Conservation (phyloP, 1,284 basidiomycete genomes). For the Apiotrichum domesticum region DNA sequence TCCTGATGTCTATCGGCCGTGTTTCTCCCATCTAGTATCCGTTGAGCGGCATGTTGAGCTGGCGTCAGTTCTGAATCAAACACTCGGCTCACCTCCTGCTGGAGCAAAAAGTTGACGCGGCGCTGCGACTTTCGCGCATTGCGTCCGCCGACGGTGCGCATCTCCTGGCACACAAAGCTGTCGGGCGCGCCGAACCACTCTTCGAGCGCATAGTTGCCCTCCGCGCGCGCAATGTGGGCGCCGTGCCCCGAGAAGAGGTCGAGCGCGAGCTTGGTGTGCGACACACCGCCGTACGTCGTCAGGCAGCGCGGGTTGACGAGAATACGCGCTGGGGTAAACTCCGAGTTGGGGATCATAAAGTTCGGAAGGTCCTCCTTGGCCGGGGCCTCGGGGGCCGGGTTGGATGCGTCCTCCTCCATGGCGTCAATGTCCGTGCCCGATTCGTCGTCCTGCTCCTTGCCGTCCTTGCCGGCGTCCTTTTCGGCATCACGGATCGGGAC, state of each 20-base stretch:
- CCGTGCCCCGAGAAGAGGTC: conserved; percentile 77
- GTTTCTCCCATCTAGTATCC: neutral
- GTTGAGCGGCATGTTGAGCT: neutral
- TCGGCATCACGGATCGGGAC: conserved; percentile 17
- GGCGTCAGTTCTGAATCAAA: no score
- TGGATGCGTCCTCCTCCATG: conserved; percentile 56
- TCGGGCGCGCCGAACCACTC: conserved; percentile 93
- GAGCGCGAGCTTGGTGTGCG: conserved; percentile 81
- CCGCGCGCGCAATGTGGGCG: conserved; percentile 28
- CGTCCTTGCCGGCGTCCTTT: conserved; percentile 4
- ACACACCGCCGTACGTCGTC: conserved; percentile 92
- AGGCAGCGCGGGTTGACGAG: conserved; percentile 90
- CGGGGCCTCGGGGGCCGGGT: conserved; percentile 42
- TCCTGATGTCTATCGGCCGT: neutral
- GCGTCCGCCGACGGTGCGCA: conserved; percentile 83
- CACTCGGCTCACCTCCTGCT: conserved; percentile 49
- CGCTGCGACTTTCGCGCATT: conserved; percentile 85
- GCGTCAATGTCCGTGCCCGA: conserved; percentile 83
- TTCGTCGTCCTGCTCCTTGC: conserved; percentile 12
- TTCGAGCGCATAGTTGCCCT: conserved; percentile 71
- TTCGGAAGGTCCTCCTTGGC: conserved; percentile 38
- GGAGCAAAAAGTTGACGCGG: conserved; percentile 75
- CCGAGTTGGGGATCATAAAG: conserved; percentile 61
- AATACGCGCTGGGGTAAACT: conserved; percentile 78
- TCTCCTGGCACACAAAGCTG: conserved; percentile 93